Conservation (phyloP, 2,329 filamentous ascomycete genomes). For the Calonectria pseudoturangicola region DNA sequence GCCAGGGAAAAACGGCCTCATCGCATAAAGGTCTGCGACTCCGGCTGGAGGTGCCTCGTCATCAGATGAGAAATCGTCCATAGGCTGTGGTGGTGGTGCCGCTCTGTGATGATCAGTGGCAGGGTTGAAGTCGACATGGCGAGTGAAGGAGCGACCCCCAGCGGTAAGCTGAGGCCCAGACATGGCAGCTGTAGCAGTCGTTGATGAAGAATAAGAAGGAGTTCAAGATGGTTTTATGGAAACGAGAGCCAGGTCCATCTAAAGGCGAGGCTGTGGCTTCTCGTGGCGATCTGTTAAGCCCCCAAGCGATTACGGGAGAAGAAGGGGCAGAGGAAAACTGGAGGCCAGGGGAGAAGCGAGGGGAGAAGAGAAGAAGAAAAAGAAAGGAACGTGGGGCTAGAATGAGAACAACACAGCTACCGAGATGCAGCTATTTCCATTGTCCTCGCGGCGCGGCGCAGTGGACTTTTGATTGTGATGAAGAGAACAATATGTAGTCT, state of each 20-base stretch:
- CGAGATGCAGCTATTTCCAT: constrained; percentile 45
- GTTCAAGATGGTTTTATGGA: constrained; percentile 39
- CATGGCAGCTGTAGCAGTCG: constrained; percentile 37
- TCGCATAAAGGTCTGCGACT: constrained; percentile 54
- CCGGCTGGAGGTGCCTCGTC: constrained; percentile 40
- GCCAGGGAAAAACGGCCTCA: constrained; percentile 64
- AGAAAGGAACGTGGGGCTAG: constrained; percentile 25
- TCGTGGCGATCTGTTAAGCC: neutral
- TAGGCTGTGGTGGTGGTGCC: constrained; percentile 25
- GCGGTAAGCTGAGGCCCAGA: constrained; percentile 34
- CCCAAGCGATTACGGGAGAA: neutral
- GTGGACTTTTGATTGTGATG: constrained; percentile 52
- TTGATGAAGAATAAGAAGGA: constrained; percentile 39
- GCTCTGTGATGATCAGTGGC: constrained; percentile 45
- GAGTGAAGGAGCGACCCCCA: constrained; percentile 32
- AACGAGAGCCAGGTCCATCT: neutral
- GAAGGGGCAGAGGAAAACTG: neutral
- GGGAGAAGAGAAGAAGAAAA: neutral
- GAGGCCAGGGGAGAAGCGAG: neutral
- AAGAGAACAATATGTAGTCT: constrained; percentile 55
- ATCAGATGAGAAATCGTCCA: constrained; percentile 44
- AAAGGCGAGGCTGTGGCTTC: neutral
- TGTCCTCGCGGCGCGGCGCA: constrained; percentile 47
- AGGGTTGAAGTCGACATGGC: constrained; percentile 47
- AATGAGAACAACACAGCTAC: constrained; percentile 11